Base-by-base conservation (phyloP, 2,329 filamentous ascomycete species). In the Kalmusia sp. region DNA sequence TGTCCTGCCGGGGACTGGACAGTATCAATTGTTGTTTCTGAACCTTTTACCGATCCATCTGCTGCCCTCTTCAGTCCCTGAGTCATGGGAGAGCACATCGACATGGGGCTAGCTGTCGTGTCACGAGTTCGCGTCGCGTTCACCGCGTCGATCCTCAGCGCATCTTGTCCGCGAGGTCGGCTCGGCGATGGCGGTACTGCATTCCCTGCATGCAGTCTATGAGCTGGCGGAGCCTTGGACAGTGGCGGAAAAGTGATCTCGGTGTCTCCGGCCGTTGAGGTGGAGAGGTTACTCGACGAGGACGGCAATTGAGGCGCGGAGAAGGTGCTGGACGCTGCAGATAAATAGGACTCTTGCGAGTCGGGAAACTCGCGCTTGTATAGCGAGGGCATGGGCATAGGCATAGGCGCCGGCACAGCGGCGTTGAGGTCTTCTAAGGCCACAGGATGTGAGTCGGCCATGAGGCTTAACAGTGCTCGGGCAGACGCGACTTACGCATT, bases 1-100 rank as follows among this genome's bases (percentile, higher is more conserved):
- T 91, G 89, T 25, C 82, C 83, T 49, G 65, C 67, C 55, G 52
- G 53, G 55, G 14, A 40, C 57, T n/a, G 43, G 51, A n/a, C 63
- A 37, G 51, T 56, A 6, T 59, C 55, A 25, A 46, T 46, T 15
- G 43, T 49, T 9, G 55, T 34, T 57, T 63, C 55, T 63, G 78
- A 54, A 53, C 57, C 49, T 72, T 74, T 96, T 51, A 92, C 80
- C 44, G 85, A 79, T 35, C 91, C 92, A 67, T 90, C 88, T 28
- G 90, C 90, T 65, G 86, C 93, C 61, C 92, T 84, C 77, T 96
- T 96, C 57, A 86, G 84, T 15, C 83, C 80, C 61, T 69, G 80
- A 51, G 50, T 59, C 57, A 61, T 69, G 37, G 68, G 77, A 52
- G 70, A 77, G n/a, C 71, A 70, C n/a, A 76, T 58, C 46, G 70